Conservation (phyloP, 148 eudicot species). For the Camellia lanceoleosa region DNA sequence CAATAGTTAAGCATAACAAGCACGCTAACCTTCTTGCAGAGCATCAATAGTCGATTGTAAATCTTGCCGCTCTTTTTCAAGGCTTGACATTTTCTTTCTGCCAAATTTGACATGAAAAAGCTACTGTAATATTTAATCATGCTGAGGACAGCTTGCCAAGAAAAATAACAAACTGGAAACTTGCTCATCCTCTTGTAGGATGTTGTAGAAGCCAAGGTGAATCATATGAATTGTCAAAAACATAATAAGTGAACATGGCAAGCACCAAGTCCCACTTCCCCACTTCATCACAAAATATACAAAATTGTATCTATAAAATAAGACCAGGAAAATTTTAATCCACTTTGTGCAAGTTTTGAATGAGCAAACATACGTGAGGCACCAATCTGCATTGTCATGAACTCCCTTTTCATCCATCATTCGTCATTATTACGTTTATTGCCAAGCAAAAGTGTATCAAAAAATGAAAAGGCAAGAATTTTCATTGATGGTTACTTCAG, state of each 20-base stretch:
- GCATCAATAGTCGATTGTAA: conserved; percentile 79
- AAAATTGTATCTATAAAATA: neutral
- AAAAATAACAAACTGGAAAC: neutral
- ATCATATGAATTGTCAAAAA: neutral
- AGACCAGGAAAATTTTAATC: neutral
- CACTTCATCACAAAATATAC: neutral
- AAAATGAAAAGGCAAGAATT: neutral
- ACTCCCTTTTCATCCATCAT: neutral
- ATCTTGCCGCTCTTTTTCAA: conserved; percentile 91
- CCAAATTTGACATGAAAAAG: conserved; percentile 14
- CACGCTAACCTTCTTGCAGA: conserved; percentile 72
- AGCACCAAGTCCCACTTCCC: too few relatives aligned
- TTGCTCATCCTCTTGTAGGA: neutral
- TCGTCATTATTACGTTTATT: neutral
- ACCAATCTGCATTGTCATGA: neutral
- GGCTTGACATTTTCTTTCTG: conserved; percentile 80
- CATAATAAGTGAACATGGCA: neutral
- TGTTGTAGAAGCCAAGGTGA: neutral
- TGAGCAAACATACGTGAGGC: neutral
- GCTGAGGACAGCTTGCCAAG: neutral
- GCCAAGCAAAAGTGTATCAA: neutral
- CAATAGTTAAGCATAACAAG: conserved; percentile 1
- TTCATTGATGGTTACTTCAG: neutral
- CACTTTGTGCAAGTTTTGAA: neutral
- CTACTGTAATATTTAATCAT: neutral